phyloP scores from a whole-genome alignment of 106 monocot species.

The Vanilla planifolia region DNA sequence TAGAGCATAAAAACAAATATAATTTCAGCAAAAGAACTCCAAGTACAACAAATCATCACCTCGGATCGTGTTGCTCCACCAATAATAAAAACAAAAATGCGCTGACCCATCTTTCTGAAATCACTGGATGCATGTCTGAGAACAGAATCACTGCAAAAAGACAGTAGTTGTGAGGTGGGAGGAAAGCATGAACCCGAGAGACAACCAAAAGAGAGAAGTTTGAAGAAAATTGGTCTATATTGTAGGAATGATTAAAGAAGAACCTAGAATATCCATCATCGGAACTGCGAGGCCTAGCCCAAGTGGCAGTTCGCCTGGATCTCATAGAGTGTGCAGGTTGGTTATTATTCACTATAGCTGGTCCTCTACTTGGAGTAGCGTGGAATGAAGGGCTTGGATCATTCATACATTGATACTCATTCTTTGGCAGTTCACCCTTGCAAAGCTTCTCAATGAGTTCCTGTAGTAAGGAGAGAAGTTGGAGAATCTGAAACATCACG shows the following conservation, averaged over 20 bases:
- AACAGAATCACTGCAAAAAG: constrained; percentile 45
- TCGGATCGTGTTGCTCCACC: constrained; percentile 77
- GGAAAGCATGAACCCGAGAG: neutral
- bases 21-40: neutral
- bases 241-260: neutral
- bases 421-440: constrained; percentile 72
- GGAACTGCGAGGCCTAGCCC: constrained; percentile 77
- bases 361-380: constrained; percentile 28
- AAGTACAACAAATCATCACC: constrained; percentile 16
- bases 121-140: constrained; percentile 51
- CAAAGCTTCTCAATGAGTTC: constrained; percentile 89
- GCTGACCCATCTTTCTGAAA: constrained; percentile 63
- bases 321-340: constrained; percentile 80
- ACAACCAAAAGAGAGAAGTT: too few relatives aligned
- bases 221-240: neutral
- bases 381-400: constrained; percentile 61
- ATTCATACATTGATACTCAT: constrained; percentile 88
- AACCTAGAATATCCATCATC: constrained; percentile 98
- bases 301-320: constrained; percentile 83
- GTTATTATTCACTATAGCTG: constrained; percentile 17
- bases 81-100: constrained; percentile 70
- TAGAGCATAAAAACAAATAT: neutral
- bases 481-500: too few relatives aligned
- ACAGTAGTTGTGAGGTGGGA: neutral
- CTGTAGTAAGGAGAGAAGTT: constrained; percentile 22